Evolutionary conservation across 75 land plant genomes (phyloP).

Genomic region (Cupressus sempervirens): DNA sequence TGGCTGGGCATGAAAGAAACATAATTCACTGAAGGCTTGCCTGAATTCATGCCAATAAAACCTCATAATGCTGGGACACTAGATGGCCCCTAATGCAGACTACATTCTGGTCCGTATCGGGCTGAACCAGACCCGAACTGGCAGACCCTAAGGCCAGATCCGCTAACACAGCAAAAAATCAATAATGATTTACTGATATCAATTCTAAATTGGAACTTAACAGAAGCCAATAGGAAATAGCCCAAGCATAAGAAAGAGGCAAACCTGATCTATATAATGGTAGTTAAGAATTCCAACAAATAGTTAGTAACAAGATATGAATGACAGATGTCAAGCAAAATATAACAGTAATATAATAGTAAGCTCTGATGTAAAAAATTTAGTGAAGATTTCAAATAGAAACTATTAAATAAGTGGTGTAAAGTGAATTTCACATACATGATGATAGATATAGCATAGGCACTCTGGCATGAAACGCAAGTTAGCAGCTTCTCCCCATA

Average conservation of each 20-base stretch:
- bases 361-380: neutral
- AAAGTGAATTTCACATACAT: conserved; percentile 42
- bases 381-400: neutral
- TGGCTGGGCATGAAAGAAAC: no score
- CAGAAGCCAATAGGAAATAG: neutral
- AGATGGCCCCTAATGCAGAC: no score
- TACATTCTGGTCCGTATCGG: no score
- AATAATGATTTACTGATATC: neutral
- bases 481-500: conserved; percentile 99
- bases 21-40: no score
- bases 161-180: neutral
- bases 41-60: no score
- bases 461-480: conserved; percentile 98
- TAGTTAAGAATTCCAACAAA: neutral
- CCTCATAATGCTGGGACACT: no score
- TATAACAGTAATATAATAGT: neutral
- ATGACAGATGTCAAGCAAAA: neutral
- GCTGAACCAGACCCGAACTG: no score
- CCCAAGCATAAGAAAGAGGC: neutral
- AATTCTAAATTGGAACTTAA: neutral
- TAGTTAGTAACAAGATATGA: neutral
- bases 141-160: no score
- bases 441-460: conserved; percentile 94
- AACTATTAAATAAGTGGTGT: neutral
- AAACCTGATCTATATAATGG: neutral